Conservation (phyloP, 352 stramenopile species). For the Pythium aristosporum region DNA sequence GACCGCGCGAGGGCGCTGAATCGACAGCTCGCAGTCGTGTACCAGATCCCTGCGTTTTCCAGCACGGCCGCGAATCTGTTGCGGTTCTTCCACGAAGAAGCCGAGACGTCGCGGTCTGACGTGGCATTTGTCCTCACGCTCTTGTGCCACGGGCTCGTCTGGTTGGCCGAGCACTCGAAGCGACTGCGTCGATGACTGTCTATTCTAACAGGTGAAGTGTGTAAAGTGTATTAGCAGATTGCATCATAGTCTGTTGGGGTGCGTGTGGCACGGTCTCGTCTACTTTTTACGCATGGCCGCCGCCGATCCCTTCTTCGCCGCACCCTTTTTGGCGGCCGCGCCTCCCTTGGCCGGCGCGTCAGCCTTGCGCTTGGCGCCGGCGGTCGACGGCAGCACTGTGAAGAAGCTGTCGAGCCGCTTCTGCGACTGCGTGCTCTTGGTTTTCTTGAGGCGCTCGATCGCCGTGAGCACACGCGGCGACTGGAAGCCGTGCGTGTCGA, state of each 20-base stretch:
- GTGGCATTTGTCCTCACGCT: constrained; percentile 78
- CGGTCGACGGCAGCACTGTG: constrained; percentile 64
- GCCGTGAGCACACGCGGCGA: constrained; percentile 88
- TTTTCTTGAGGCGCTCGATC: constrained; percentile 97
- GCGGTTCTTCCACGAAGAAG: constrained; percentile 77
- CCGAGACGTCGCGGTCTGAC: constrained; percentile 66
- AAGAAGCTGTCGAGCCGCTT: constrained; percentile 98
- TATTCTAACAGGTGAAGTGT: neutral
- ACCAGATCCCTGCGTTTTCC: constrained; percentile 79
- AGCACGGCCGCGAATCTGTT: constrained; percentile 59
- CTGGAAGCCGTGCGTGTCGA: constrained; percentile 97
- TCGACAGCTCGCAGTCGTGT: constrained; percentile 63
- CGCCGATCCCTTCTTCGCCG: constrained; percentile 33
- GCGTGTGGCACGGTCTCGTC: constrained; percentile 8
- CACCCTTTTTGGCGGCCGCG: constrained; percentile 45
- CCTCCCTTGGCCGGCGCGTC: constrained; percentile 30
- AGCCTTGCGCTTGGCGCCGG: constrained; percentile 64
- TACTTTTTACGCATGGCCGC: constrained; percentile 58
- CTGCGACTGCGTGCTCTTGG: constrained; percentile 93
- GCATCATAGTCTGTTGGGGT: constrained; percentile 14
- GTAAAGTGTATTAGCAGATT: constrained; percentile 8
- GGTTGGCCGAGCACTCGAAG: constrained; percentile 78
- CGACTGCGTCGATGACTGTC: constrained; percentile 35
- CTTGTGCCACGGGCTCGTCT: constrained; percentile 79
- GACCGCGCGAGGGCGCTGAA: constrained; percentile 63